A percentile compares a stretch with the other conserved stretches of the same genome.
Evolutionary conservation across 2,329 filamentous ascomycete genomes (phyloP).

Genomic region (Tolypocladium capitatum): DNA sequence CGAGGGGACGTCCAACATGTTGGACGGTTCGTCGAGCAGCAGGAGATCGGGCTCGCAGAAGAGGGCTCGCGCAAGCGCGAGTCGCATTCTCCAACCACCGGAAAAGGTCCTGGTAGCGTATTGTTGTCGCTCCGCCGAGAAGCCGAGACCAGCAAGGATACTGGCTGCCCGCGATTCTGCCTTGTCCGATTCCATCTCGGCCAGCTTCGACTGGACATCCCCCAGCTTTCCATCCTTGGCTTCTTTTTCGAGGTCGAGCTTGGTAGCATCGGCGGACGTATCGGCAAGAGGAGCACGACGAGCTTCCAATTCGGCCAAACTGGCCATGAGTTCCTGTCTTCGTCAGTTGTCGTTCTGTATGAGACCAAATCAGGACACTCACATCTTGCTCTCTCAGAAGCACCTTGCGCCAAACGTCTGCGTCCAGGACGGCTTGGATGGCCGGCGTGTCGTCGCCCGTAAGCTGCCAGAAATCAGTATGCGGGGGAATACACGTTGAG

Average conservation of each 20-base stretch:
- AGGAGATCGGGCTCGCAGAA: conserved; percentile 97
- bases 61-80: conserved; percentile 84
- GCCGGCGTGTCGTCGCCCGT: conserved; percentile 91
- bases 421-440: conserved; percentile 87
- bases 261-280: conserved; percentile 77
- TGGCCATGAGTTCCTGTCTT: conserved; percentile 56
- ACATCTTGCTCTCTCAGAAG: conserved; percentile 78
- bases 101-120: conserved; percentile 95
- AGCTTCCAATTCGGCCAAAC: conserved; percentile 63
- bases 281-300: conserved; percentile 74
- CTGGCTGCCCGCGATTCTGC: conserved; percentile 90
- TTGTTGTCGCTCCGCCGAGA: conserved; percentile 85
- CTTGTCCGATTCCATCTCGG: conserved; percentile 99
- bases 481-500: no score
- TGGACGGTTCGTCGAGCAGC: conserved; percentile 95
- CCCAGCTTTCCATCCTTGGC: conserved; percentile 80
- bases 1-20: conserved; percentile 99
- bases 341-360: conserved; percentile 5
- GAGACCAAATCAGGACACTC: conserved; percentile 17
- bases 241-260: conserved; percentile 76
- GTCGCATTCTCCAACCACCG: conserved; percentile 98
- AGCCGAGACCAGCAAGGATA: conserved; percentile 92
- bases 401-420: conserved; percentile 97
- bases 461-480: conserved; percentile 40
- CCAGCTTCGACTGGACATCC: conserved; percentile 81